A percentile compares a stretch with the other conserved stretches of the same genome.
Conservation (phyloP, 2,329 filamentous ascomycete genomes). For the Xylariaceae sp. region DNA sequence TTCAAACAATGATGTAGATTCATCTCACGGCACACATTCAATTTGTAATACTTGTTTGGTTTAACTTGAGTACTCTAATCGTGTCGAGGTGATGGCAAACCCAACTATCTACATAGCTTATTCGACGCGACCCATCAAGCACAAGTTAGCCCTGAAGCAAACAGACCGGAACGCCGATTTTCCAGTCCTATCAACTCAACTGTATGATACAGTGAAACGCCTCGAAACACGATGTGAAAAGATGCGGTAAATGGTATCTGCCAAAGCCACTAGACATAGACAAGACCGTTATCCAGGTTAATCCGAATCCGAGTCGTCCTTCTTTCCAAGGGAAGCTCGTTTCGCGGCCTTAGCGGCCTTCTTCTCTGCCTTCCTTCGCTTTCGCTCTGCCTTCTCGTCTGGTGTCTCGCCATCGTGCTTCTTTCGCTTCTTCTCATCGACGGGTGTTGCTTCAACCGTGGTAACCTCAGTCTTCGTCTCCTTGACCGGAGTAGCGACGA, state of each 20-base stretch:
- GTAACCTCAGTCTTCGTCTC: conserved; percentile 28
- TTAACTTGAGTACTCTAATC: no score
- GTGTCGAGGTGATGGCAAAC: conserved; percentile 1
- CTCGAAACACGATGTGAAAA: conserved; percentile 14
- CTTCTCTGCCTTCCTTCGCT: conserved; percentile 57
- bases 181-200: conserved; percentile 15
- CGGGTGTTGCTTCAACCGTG: conserved; percentile 35
- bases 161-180: conserved; percentile 25
- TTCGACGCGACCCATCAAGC: neutral
- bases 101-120: conserved; percentile 14
- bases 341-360: conserved; percentile 54
- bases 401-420: conserved; percentile 74
- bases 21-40: no score
- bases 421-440: conserved; percentile 74
- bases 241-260: conserved; percentile 20
- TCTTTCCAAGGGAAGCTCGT: conserved; percentile 48
- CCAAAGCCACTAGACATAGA: conserved; percentile 16
- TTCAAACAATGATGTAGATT: no score
- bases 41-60: no score
- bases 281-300: conserved; percentile 23
- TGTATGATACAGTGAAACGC: conserved; percentile 27
- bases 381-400: conserved; percentile 61
- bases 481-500: conserved; percentile 32
- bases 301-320: conserved; percentile 50
- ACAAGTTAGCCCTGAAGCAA: conserved; percentile 6